Evolutionary conservation across 805 yeast species (phyloP), one percentile per base, ranked within the genome.

Genomic region (Candida berthetii): DNA sequence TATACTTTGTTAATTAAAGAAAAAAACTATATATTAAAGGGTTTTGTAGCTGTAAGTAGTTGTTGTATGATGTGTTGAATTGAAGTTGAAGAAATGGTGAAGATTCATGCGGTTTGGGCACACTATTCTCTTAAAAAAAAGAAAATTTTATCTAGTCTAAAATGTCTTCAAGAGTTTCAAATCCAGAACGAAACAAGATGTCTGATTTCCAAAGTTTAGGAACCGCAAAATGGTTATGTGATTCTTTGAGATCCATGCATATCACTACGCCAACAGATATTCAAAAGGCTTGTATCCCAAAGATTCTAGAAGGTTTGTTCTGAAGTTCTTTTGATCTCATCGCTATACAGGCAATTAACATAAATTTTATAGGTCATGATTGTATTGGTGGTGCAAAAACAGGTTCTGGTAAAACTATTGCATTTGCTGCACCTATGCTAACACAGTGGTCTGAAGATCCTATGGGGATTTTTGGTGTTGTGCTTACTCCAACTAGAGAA

Each of bases 321-420:
- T n/a, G n/a, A n/a, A n/a, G n/a, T n/a, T n/a, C n/a, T n/a, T n/a
- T n/a, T n/a, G n/a, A n/a, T n/a, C n/a, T n/a, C n/a, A n/a, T n/a
- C n/a, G n/a, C n/a, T n/a, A n/a, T n/a, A n/a, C n/a, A n/a, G n/a
- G n/a, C n/a, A 50, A 34, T 35, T 28, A 31, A 31, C 40, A 4
- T 9, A 7, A 31, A 11, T 7, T 6, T 11, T 16, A 13, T 13
- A 57, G 65, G 95, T 7, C 75, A 81, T 50, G 96, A 90, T 60
- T 90, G 96, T 64, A 91, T 93, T 40, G 99, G 99, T 39, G 99
- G 99, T 35, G 99, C 99, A 27, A 85, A 85, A 61, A 93, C 99
- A 0, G 99, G 99, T 64, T 83, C 95, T 15, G 99, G 99, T 75
- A 93, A 93, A 60, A 93, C 99, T 2, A 80, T 93, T 18, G 96